Percentiles rank a stretch among this genome's conserved stretches.
Evolutionary conservation across 2,329 filamentous ascomycete genomes (phyloP).

Genomic region (Aspergillus calidoustus): DNA sequence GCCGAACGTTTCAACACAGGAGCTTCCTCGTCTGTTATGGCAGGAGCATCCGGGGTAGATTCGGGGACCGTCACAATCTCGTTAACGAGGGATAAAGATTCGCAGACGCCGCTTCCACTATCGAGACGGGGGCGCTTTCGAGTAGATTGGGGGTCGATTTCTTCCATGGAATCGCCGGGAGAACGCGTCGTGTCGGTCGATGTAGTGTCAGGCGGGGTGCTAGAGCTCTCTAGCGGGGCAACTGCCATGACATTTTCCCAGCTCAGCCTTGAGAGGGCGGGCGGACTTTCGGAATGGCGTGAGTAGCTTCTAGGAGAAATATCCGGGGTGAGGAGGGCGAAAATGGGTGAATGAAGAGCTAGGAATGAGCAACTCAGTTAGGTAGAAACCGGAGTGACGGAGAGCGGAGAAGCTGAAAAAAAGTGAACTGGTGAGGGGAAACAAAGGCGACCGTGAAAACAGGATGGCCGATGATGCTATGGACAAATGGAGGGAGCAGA

Average conservation of each 20-base stretch:
- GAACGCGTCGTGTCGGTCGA: slow-evolving; percentile 36
- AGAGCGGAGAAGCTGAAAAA: slow-evolving; percentile 11
- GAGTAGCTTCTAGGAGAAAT: background rate
- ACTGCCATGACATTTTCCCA: slow-evolving; percentile 51
- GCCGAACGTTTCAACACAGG: slow-evolving; percentile 41
- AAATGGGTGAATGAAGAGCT: background rate
- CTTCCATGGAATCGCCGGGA: slow-evolving; percentile 46
- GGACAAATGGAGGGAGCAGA: background rate
- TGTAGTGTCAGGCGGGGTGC: slow-evolving; percentile 44
- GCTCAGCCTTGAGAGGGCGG: slow-evolving; percentile 15
- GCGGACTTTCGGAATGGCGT: slow-evolving; percentile 4
- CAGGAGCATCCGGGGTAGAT: slow-evolving; percentile 33
- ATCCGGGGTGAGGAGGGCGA: background rate
- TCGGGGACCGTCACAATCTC: slow-evolving; percentile 26
- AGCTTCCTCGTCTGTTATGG: slow-evolving; percentile 34
- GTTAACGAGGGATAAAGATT: slow-evolving; percentile 39
- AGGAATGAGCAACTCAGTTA: slow-evolving; percentile 6
- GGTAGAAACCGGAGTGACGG: slow-evolving; percentile 2
- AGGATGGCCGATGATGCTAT: background rate
- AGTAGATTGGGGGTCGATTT: slow-evolving; percentile 41
- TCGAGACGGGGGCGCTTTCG: slow-evolving; percentile 55
- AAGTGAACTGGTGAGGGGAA: slow-evolving; percentile 8
- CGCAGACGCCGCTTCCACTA: slow-evolving; percentile 45
- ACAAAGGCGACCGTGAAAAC: slow-evolving; percentile 2
- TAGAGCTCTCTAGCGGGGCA: slow-evolving; percentile 52